Evolutionary conservation across 768 basidiomycete species (phyloP).

Genomic region (Agaricus blazei): DNA sequence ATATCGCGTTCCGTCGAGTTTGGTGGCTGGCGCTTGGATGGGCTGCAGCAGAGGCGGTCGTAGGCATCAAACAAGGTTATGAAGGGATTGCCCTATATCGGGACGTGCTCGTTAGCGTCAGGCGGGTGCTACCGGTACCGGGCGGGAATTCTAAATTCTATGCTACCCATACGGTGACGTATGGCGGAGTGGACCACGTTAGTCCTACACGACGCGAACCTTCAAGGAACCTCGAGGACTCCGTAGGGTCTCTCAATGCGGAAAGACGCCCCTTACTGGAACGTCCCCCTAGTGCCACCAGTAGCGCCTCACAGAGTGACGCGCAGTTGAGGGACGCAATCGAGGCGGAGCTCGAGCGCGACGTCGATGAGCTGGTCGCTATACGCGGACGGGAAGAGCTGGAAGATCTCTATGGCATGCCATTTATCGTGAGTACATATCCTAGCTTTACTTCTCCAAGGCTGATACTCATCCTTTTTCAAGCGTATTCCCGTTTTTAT

Average conservation of each 20-base stretch:
- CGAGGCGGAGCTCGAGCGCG: slow-evolving; percentile 49
- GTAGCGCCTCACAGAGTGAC: not conserved
- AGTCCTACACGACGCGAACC: not conserved
- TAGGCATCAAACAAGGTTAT: slow-evolving; percentile 68
- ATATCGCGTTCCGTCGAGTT: slow-evolving; percentile 55
- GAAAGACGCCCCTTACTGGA: slow-evolving; percentile 32
- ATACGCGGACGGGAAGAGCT: slow-evolving; percentile 69
- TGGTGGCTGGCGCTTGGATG: slow-evolving; percentile 81
- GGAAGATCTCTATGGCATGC: slow-evolving; percentile 76
- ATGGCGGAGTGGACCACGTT: not conserved
- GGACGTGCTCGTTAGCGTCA: slow-evolving; percentile 54
- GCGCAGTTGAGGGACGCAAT: slow-evolving; percentile 12
- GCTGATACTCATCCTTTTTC: slow-evolving; percentile 7
- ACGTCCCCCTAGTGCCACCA: not conserved
- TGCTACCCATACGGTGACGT: not conserved
- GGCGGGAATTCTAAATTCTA: not conserved
- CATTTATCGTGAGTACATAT: slow-evolving; percentile 59
- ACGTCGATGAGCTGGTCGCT: slow-evolving; percentile 60
- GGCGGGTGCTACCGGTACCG: slow-evolving; percentile 16
- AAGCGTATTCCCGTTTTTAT: slow-evolving; percentile 78
- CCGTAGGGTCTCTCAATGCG: slow-evolving; percentile 10
- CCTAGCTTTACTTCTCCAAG: slow-evolving; percentile 1
- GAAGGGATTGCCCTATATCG: slow-evolving; percentile 61
- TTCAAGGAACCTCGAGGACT: not conserved
- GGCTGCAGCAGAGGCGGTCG: slow-evolving; percentile 64